A percentile compares a stretch with the other conserved stretches of the same genome.
phyloP scores from a whole-genome alignment of 1,284 basidiomycete species.

The Ceratobasidium sp. region DNA sequence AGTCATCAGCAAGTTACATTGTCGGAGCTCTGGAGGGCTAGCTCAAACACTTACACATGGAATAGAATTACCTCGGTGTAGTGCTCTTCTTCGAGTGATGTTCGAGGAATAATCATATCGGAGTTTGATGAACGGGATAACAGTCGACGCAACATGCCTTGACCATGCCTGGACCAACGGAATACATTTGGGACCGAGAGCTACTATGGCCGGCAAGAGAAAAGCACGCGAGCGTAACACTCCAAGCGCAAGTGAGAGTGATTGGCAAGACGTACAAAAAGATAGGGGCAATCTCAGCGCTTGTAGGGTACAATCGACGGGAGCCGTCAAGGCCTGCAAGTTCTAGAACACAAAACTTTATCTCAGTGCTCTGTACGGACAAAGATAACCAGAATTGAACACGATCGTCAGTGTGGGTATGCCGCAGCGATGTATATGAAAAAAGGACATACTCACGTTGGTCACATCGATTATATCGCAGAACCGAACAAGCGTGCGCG shows the following conservation, averaged over 20 bases:
- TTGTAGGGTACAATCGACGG: background rate
- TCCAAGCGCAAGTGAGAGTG: constrained; percentile 12
- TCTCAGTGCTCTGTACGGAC: constrained; percentile 12
- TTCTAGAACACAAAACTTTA: constrained; percentile 28
- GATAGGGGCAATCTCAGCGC: constrained; percentile 15
- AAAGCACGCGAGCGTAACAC: constrained; percentile 17
- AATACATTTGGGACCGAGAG: constrained; percentile 6
- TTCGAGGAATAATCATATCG: constrained; percentile 31
- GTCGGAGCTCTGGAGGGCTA: constrained; percentile 31
- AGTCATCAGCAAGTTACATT: background rate
- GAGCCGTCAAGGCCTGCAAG: constrained; percentile 6
- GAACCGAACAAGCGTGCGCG: constrained; percentile 31
- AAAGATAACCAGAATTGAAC: constrained; percentile 7
- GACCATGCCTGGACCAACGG: constrained; percentile 26
- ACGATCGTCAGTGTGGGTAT: background rate
- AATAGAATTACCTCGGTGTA: constrained; percentile 18
- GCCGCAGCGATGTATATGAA: background rate
- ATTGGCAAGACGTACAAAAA: constrained; percentile 9
- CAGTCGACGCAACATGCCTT: constrained; percentile 14
- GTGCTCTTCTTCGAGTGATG: constrained; percentile 38
- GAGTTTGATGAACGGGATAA: constrained; percentile 42
- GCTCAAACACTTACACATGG: constrained; percentile 15
- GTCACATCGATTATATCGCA: constrained; percentile 11
- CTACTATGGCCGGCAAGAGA: background rate
- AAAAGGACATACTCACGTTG: background rate